Evolutionary conservation across 2,329 filamentous ascomycete genomes (phyloP), one percentile per base, ranked within the genome.

Genomic region (Aspergillus eucalypticola): DNA sequence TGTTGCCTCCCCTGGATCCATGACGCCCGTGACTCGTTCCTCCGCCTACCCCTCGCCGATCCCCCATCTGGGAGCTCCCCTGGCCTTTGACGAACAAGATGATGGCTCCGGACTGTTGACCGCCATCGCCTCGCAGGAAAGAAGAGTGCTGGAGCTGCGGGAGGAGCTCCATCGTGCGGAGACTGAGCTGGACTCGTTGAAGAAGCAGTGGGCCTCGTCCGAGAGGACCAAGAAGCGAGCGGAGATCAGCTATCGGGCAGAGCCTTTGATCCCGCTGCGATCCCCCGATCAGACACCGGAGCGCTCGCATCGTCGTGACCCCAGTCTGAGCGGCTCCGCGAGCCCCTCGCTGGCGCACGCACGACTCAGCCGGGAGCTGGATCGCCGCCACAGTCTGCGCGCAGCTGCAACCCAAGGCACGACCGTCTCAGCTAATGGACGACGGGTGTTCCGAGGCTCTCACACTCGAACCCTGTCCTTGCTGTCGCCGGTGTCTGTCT

Each of bases 101-200:
- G 86, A 88, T 62, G 80, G 86, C 54, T 84, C 83, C 69, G 83
- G 88, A 54, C 90, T 97, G 69, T 88, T 99, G 66, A 93, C 92
- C 62, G 90, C 93, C 59, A 90, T 99, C 69, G 95, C 95, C 48
- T 88, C 91, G 13, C 93, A 98, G 78, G 95, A 99, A 79, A 85
- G 95, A 59, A 88, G 87, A 66, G 94, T 99, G 1, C 79, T 99
- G 59, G 95, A 98, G 77, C 81, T 99, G 55, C 90, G 88, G 61
- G 95, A 99, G 75, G 94, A 98, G 75, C 81, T 99, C n/a, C 80
- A 82, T 23, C 88, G 88, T 61, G 94, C 95, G 5, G 94, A 99
- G 73, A 78, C 81, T 11, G 90, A 96, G 50, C 81, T 99, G 42
- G 81, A 82, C 50, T 84, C 81, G 44, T 81, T 99, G 63, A 98